Evolutionary conservation across 441 rosid species (phyloP).

Genomic region (Adansonia grandidieri): DNA sequence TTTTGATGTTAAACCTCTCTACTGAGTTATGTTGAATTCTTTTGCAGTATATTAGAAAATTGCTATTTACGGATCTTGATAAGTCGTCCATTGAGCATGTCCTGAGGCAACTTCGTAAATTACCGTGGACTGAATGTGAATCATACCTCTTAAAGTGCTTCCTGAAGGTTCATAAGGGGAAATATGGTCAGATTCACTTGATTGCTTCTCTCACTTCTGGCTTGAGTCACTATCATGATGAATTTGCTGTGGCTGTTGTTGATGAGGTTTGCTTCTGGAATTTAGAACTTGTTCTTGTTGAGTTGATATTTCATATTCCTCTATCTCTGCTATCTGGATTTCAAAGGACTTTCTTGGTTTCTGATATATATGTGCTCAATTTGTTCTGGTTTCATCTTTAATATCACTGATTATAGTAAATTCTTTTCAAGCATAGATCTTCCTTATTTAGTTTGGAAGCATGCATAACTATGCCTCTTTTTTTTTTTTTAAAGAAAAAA

Average conservation of each 20-base stretch:
- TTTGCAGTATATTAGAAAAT: conserved; percentile 86
- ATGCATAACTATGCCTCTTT: neutral
- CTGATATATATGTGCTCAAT: neutral
- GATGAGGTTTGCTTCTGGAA: conserved; percentile 79
- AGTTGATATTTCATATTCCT: conserved; percentile 22
- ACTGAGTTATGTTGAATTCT: conserved; percentile 21
- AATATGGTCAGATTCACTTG: conserved; percentile 96
- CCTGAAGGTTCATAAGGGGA: conserved; percentile 97
- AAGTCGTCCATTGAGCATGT: conserved; percentile 92
- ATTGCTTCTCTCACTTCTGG: conserved; percentile 98
- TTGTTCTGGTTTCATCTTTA: neutral
- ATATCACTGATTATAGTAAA: neutral
- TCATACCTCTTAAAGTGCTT: conserved; percentile 94
- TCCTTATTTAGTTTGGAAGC: conserved; percentile 7
- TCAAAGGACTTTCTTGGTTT: neutral
- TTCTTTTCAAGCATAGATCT: conserved; percentile 3
- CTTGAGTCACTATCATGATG: conserved; percentile 97
- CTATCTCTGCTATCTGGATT: conserved; percentile 8
- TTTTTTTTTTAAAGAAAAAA: no score
- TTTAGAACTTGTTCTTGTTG: conserved; percentile 7
- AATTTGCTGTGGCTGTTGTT: conserved; percentile 96
- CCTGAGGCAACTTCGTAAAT: conserved; percentile 95
- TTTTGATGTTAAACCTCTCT: conserved; percentile 19
- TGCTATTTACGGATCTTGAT: conserved; percentile 96
- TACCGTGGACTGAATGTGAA: conserved; percentile 97